Percentiles rank a stretch among this genome's conserved stretches.
Evolutionary conservation across 192 early-diverging fungal species (phyloP).

Genomic region (Linnemannia hyalina): DNA sequence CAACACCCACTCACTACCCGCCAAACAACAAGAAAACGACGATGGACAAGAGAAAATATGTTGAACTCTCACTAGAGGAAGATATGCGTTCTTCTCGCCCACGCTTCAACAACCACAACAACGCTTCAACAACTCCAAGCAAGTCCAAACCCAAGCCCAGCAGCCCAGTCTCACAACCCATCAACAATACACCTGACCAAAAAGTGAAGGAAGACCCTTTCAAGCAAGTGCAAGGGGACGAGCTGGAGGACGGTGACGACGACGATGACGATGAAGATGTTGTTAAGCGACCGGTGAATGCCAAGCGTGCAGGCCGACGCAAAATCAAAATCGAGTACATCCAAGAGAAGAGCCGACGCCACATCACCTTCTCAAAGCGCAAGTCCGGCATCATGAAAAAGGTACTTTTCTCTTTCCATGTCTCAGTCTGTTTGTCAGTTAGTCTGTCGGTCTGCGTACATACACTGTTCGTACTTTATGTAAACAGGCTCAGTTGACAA

Average conservation of each 20-base stretch:
- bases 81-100: not conserved
- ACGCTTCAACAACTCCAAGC: not conserved
- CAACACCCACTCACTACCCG: not conserved
- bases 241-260: slow-evolving; percentile 69
- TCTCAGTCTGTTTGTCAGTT: not conserved
- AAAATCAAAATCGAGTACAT: slow-evolving; percentile 99
- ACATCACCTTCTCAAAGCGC: slow-evolving; percentile 96
- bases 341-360: slow-evolving; percentile 92
- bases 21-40: not conserved
- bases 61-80: not conserved
- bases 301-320: slow-evolving; percentile 85
- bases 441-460: no score
- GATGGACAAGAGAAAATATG: slow-evolving; percentile 3
- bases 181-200: not conserved
- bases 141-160: not conserved
- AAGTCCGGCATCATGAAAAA: slow-evolving; percentile 99
- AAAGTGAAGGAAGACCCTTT: slow-evolving; percentile 11
- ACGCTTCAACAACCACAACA: not conserved
- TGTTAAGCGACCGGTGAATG: slow-evolving; percentile 26
- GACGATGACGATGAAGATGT: slow-evolving; percentile 70
- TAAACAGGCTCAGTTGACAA: not conserved
- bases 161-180: not conserved
- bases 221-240: slow-evolving; percentile 61
- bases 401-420: slow-evolving; percentile 51
- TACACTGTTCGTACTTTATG: not conserved